These are phyloP conservation scores for Oryza punctata DNA, from an alignment of 176 grass and related monocot genomes.

Conservation along the genomic window DNA sequence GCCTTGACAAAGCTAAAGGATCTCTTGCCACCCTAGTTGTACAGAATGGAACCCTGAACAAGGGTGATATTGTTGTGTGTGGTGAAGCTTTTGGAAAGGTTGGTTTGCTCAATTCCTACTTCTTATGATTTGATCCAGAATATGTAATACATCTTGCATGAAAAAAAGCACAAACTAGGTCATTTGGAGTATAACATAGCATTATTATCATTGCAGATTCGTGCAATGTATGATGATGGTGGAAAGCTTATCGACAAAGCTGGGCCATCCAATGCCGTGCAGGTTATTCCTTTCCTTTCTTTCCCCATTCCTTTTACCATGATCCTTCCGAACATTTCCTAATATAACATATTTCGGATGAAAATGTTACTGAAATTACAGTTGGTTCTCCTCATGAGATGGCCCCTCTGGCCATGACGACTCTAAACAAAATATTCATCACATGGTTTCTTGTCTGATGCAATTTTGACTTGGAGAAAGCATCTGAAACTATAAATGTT, in stretches of 20 bases:
- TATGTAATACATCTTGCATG: constrained; percentile 13
- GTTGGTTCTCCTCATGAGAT: constrained; percentile 7
- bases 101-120: constrained; percentile 37
- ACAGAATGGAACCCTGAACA: constrained; percentile 95
- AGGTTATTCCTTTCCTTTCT: constrained; percentile 48
- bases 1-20: constrained; percentile 93
- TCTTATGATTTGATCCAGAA: constrained; percentile 23
- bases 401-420: neutral
- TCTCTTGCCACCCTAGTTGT: constrained; percentile 77
- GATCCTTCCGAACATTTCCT: neutral
- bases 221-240: constrained; percentile 95
- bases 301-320: neutral
- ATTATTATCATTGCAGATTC: constrained; percentile 58
- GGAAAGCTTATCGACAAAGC: constrained; percentile 79
- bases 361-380: neutral
- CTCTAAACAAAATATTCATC: neutral
- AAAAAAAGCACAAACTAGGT: constrained; percentile 18
- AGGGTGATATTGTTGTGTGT: constrained; percentile 86
- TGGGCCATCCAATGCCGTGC: constrained; percentile 85
- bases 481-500: neutral
- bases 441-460: neutral
- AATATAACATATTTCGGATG: constrained; percentile 14
- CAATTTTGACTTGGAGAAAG: neutral
- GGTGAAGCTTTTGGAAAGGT: constrained; percentile 98
- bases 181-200: constrained; percentile 32